Base-by-base conservation (phyloP, 148 eudicot genomes). In the Rhododendron kiyosumense region DNA sequence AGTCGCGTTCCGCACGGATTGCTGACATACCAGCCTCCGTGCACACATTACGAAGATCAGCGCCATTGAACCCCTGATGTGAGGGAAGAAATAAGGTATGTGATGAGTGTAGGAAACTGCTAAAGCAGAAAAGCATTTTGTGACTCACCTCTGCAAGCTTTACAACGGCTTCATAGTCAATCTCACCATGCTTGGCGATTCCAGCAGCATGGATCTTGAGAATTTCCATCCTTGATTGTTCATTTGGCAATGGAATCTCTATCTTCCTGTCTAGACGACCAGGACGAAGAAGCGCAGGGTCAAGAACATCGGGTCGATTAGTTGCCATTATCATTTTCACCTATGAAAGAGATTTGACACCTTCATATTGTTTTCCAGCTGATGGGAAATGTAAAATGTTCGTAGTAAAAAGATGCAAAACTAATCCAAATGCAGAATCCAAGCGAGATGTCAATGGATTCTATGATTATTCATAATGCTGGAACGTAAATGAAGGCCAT, bases 231-330 rank as follows among this genome's bases (percentile, higher is more conserved):
- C 99, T 94, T 54, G 99, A 97, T 89, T 95, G 99, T 84, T 97
- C 98, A 92, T 97, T 97, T 17, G 99, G 99, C 90, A 97, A 90
- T 18, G 98, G 99, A 45, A 97, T 97, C 89, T 97, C 98, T 18
- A 97, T 97, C 89, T 97, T 97, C 90, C 99, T 94, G 85, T 97
- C 99, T 77, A 97, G 89, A 61, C 99, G 96, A 38, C 99, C 99
- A 26, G 99, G 99, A 67, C 99, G 98, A 85, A 97, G 99, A 90
- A 97, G 99, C 9, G 99, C 99, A 69, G 99, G 99, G 89, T 97
- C 99, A 75, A 97, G 86, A 74, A 97, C 99, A 97, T 97, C 98
- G 26, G 98, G 99, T 87, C 98, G 92, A 86, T 97, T 97, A 78
- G 99, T 97, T 52, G 98, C 99, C 99, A 97, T 97, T 9, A 97